These are phyloP conservation scores for Botrytis squamosa DNA, from an alignment of 2,329 filamentous ascomycete genomes.

Conservation along the genomic window DNA sequence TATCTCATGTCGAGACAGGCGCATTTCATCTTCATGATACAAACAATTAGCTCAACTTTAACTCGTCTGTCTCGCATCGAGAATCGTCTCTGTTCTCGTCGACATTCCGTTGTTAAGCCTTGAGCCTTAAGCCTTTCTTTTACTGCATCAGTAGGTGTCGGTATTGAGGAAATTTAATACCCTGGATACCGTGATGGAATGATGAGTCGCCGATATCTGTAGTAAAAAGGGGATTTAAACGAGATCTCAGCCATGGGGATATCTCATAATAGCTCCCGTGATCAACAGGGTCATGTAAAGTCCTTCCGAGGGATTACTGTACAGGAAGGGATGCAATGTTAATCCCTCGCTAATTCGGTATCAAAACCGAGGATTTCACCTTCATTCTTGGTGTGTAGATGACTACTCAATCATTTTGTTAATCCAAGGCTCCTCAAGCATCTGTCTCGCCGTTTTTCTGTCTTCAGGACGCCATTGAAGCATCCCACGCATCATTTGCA, in stretches of 20 bases:
- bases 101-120: not conserved
- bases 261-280: not conserved
- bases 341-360: not conserved
- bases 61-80: not conserved
- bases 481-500: constrained; percentile 39
- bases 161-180: not conserved
- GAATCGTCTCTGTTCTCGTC: not conserved
- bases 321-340: not conserved
- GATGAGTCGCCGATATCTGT: not conserved
- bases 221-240: not conserved
- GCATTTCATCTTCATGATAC: not conserved
- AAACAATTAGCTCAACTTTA: not conserved
- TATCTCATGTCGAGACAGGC: not conserved
- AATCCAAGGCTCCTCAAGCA: constrained; percentile 39
- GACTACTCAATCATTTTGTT: not conserved
- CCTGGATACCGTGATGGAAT: too few relatives aligned
- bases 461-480: constrained; percentile 40
- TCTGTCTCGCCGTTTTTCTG: constrained; percentile 38
- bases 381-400: not conserved
- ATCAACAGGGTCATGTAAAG: not conserved
- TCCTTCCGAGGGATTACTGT: not conserved
- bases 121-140: not conserved
- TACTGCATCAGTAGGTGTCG: not conserved
- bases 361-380: not conserved
- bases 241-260: not conserved